A percentile compares a stretch with the other conserved stretches of the same genome.
Conservation (phyloP, 108 stramenopile species). For the Skeletonema tropicum region DNA sequence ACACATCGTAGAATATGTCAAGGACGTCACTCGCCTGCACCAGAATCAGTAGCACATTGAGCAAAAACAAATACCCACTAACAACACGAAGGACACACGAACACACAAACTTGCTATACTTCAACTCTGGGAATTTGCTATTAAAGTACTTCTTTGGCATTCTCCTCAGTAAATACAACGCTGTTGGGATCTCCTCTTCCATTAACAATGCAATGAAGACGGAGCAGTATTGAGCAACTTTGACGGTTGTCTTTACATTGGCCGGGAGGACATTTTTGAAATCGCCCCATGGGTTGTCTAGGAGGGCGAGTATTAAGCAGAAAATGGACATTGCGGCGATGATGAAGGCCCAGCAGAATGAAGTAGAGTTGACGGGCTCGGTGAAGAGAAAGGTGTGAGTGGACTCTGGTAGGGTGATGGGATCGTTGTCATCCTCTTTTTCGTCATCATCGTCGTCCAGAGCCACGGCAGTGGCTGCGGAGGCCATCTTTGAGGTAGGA, state of each 20-base stretch:
- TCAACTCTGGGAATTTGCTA: neutral
- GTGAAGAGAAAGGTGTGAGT: conserved; percentile 27
- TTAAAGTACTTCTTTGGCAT: neutral
- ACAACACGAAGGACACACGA: conserved; percentile 6
- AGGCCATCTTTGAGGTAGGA: neutral
- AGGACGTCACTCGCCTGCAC: conserved; percentile 9
- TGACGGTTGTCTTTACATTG: neutral
- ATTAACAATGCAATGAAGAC: conserved; percentile 17
- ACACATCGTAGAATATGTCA: conserved; percentile 29
- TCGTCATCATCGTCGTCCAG: neutral
- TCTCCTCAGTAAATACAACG: conserved; percentile 8
- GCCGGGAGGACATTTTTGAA: neutral
- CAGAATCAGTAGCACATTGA: conserved; percentile 12
- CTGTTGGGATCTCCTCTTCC: conserved; percentile 22
- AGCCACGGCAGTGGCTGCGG: neutral
- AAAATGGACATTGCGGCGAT: neutral
- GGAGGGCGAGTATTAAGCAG: conserved; percentile 11
- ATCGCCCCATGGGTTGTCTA: neutral
- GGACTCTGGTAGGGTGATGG: conserved; percentile 11
- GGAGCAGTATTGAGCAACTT: conserved; percentile 10
- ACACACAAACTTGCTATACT: conserved; percentile 6
- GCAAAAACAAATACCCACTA: conserved; percentile 16
- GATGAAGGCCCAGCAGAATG: neutral
- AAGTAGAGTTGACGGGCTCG: neutral
- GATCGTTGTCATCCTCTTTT: conserved; percentile 4